Evolutionary conservation across 1,284 basidiomycete genomes (phyloP), one percentile per base, ranked within the genome.

Genomic region (Meripilus lineatus): DNA sequence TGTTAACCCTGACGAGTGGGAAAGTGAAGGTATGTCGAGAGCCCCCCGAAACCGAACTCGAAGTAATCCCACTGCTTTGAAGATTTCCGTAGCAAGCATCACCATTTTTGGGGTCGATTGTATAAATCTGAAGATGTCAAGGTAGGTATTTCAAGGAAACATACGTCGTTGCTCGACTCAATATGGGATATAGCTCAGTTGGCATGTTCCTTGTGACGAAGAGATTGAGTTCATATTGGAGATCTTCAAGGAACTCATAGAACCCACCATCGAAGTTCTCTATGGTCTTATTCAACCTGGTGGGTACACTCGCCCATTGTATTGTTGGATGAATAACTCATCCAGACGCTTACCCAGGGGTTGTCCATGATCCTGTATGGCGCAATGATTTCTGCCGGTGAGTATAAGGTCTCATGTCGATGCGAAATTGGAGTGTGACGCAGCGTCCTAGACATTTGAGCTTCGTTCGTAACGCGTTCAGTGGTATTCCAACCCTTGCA

Each of bases 331-430:
- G 20, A 20, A 3, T 23, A 38, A 23, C 32, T 47, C 18, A 15
- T 40, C 32, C 14, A 15, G 67, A 35, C 25, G 60, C n/a, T 22
- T 44, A 3, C 28, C 21, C 38, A 68, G 63, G 59, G 22, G 56
- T 70, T 32, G 50, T 59, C 11, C 71, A 77, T 14, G 79, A 85
- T 59, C 72, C 74, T 18, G 54, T 71, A 13, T 96, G 93, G 93
- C 77, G 85, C 21, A 94, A 93, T 63, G 89, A 94, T 54, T 93
- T 94, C 58, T 95, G 92, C 65, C 78, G 83, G 81, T 81, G 32
- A 41, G 71, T 61, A 14, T 25, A 18, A 14, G n/a, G 22, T 26
- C 24, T 8, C 32, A 40, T 38, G 44, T 22, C 3, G n/a, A n/a
- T n/a, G n/a, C n/a, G n/a, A n/a, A n/a, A n/a, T 28, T 21, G 45